Evolutionary conservation across 2,329 filamentous ascomycete genomes (phyloP).

Genomic region (Pyrenochaeta sp.): DNA sequence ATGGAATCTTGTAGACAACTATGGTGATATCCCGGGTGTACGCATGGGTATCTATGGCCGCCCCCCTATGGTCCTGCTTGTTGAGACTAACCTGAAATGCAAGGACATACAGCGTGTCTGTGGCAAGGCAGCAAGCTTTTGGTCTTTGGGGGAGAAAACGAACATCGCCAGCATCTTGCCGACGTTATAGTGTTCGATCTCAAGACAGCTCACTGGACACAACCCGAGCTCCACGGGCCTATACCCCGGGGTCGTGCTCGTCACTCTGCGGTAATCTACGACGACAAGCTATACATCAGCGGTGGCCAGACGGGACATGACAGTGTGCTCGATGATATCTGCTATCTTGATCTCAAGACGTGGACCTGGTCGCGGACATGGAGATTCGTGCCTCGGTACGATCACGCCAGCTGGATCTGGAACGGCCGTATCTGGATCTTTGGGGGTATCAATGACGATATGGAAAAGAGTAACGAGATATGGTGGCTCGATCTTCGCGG

Average conservation of each 20-base stretch:
- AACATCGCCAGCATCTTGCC: slow-evolving; percentile 93
- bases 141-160: slow-evolving; percentile 97
- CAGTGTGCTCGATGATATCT: slow-evolving; percentile 94
- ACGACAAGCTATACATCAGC: slow-evolving; percentile 95
- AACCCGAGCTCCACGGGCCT: slow-evolving; percentile 84
- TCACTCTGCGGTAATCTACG: slow-evolving; percentile 92
- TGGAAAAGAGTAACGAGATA: slow-evolving; percentile 95
- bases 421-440: slow-evolving; percentile 95
- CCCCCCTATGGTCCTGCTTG: background rate
- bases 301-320: slow-evolving; percentile 95
- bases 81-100: slow-evolving; percentile 18
- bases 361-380: slow-evolving; percentile 97
- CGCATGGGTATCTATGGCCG: slow-evolving; percentile 77
- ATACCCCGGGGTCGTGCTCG: slow-evolving; percentile 89
- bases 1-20: slow-evolving; percentile 97
- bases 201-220: slow-evolving; percentile 93
- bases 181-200: slow-evolving; percentile 97
- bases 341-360: slow-evolving; percentile 95
- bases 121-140: slow-evolving; percentile 96
- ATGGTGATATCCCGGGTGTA: slow-evolving; percentile 95
- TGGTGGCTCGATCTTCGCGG: slow-evolving; percentile 98
- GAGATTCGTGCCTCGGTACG: slow-evolving; percentile 94
- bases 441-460: slow-evolving; percentile 91
- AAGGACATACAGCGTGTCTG: slow-evolving; percentile 92
- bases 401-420: slow-evolving; percentile 95